A percentile compares a stretch with the other conserved stretches of the same genome.
Evolutionary conservation across 495 filamentous ascomycete species (phyloP).

Genomic region (Penicillium dipodomyicola): DNA sequence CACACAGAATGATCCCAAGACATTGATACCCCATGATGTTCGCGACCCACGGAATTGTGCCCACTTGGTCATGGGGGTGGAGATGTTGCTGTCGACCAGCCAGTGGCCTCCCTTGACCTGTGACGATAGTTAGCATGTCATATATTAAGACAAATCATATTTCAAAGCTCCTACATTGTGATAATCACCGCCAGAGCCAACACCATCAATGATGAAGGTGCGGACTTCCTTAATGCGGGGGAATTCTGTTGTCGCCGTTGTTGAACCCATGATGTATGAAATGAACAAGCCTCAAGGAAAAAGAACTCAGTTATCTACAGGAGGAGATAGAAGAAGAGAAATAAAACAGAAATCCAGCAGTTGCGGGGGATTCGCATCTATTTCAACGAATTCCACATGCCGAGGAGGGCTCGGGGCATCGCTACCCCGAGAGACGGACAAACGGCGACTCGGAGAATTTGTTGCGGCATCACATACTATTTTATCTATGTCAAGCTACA

Average conservation of each 20-base stretch:
- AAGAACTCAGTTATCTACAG: background rate
- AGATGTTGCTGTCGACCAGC: constrained; percentile 87
- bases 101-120: constrained; percentile 81
- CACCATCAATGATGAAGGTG: constrained; percentile 79
- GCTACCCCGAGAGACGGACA: constrained; percentile 29
- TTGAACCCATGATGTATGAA: constrained; percentile 36
- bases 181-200: constrained; percentile 88
- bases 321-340: constrained; percentile 10
- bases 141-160: background rate
- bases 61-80: constrained; percentile 86
- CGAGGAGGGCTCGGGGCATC: constrained; percentile 36
- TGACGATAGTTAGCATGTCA: constrained; percentile 6
- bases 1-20: constrained; percentile 89
- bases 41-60: constrained; percentile 81
- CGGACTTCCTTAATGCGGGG: constrained; percentile 71
- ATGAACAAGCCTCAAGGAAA: background rate
- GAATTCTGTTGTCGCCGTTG: constrained; percentile 30
- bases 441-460: constrained; percentile 7
- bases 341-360: constrained; percentile 3
- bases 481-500: background rate
- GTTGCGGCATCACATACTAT: background rate
- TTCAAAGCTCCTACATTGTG: constrained; percentile 65
- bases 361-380: constrained; percentile 12
- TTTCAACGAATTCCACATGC: constrained; percentile 13
- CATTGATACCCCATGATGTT: constrained; percentile 95